A percentile compares a stretch with the other conserved stretches of the same genome.
phyloP scores from a whole-genome alignment of 306 rosid species.

The Lathyrus tuberosus region DNA sequence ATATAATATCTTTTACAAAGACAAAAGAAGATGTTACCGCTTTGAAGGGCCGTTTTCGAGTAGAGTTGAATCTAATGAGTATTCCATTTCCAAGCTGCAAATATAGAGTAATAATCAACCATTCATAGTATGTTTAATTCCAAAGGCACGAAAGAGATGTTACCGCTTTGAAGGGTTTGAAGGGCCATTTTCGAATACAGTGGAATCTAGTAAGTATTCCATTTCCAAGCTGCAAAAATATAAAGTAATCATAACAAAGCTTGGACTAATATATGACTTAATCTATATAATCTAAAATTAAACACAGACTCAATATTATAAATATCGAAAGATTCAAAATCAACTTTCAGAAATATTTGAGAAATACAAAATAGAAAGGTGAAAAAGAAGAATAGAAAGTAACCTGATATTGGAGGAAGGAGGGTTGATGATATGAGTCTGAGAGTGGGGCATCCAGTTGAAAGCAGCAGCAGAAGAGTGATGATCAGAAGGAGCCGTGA shows the following conservation, averaged over 20 bases:
- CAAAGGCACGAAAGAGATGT: constrained; percentile 1
- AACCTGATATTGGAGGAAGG: too few species aligned
- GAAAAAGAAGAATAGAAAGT: too few species aligned
- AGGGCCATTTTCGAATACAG: constrained; percentile 57
- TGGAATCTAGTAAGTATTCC: constrained; percentile 57
- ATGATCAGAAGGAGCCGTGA: too few species aligned
- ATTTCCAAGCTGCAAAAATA: constrained; percentile 55
- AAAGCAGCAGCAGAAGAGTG: neutral
- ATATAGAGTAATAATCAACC: constrained; percentile 5
- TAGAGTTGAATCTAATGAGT: constrained; percentile 52
- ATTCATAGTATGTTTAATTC: neutral
- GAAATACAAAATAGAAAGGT: too few species aligned
- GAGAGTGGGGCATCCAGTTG: too few species aligned
- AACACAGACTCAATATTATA: too few species aligned
- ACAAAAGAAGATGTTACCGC: constrained; percentile 44
- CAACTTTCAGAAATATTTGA: too few species aligned
- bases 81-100: constrained; percentile 61
- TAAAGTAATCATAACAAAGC: constrained; percentile 9
- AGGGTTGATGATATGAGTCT: too few species aligned
- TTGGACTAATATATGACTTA: neutral
- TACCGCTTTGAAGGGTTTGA: constrained; percentile 70
- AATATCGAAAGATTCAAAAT: too few species aligned
- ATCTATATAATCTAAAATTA: too few species aligned
- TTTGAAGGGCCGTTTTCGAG: constrained; percentile 64
- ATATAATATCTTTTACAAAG: neutral